Base-by-base conservation (phyloP, 192 early-diverging fungal species). In the Diversispora eburnea region DNA sequence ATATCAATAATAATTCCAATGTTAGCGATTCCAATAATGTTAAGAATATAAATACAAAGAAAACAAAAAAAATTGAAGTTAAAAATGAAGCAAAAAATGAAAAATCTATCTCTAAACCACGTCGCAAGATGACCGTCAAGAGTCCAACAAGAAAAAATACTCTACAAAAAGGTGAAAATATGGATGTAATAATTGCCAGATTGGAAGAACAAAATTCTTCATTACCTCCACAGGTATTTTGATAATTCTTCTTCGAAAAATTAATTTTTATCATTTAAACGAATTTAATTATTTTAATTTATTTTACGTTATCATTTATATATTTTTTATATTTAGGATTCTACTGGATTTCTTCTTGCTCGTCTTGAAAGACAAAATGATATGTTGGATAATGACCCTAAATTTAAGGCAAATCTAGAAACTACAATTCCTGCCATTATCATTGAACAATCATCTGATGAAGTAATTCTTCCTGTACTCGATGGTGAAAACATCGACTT, bases 361-460 rank as follows among this genome's bases (percentile, higher is more conserved):
- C 81, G 82, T 22, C 63, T 89, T 25, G 88, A 89, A 73, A 74
- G 80, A 65, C 88, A 89, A 74, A 87, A 87, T 66, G 85, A 82
- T 12, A 70, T 87, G 63, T 74, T 89, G 51, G 80, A 86, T 43
- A 83, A 77, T 5, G 85, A 89, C 66, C 88, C 86, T 7, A 88
- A 88, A 72, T 82, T 88, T 43, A 81, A 86, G 49, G 84, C 86
- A 12, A 84, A 85, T 56, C 77, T 88, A 70, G 77, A 70, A 19
- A 86, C 84, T 33, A 33, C 25, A 0, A 65, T 87, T 22, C 85
- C 84, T 25, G 77, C 79, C 6, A 65, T 89, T 5, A 82, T 85
- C 0, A 61, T 77, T 19, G 81, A 87, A 47, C 77, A 75, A 2
- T 75, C 77, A 3, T 73, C 48, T 17, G 12, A 66, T 49, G 33